Conservation (phyloP, 495 filamentous ascomycete species). For the Penicillium arizonense region DNA sequence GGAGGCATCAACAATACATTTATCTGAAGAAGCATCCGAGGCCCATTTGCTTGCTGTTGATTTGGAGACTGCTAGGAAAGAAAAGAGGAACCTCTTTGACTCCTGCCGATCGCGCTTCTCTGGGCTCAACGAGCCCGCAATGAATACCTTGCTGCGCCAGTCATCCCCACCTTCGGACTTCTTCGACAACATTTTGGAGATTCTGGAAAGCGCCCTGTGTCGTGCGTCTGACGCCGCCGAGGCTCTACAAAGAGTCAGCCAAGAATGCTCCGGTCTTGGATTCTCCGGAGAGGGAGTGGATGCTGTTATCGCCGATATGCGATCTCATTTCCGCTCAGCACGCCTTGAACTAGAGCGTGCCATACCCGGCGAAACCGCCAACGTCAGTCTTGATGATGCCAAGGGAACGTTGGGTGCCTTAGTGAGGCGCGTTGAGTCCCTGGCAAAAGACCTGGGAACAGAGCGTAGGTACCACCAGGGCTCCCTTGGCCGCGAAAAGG, state of each 20-base stretch:
- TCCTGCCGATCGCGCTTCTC: slow-evolving; percentile 36
- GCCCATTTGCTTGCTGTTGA: slow-evolving; percentile 27
- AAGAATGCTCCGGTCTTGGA: slow-evolving; percentile 49
- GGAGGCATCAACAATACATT: background rate
- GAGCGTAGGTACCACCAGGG: slow-evolving; percentile 31
- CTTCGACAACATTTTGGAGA: slow-evolving; percentile 31
- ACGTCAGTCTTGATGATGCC: slow-evolving; percentile 38
- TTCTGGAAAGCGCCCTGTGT: slow-evolving; percentile 32
- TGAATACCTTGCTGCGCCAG: slow-evolving; percentile 31
- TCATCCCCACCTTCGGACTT: slow-evolving; percentile 41
- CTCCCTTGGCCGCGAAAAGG: slow-evolving; percentile 32
- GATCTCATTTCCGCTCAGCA: slow-evolving; percentile 57
- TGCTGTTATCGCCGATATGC: slow-evolving; percentile 53
- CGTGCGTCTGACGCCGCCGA: slow-evolving; percentile 36
- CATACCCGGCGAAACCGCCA: slow-evolving; percentile 60
- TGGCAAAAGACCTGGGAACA: slow-evolving; percentile 35
- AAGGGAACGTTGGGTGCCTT: slow-evolving; percentile 38
- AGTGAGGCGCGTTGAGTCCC: slow-evolving; percentile 32
- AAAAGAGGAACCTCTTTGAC: slow-evolving; percentile 39
- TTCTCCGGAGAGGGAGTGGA: slow-evolving; percentile 49
- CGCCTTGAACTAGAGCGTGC: slow-evolving; percentile 66
- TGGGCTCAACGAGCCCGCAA: slow-evolving; percentile 30
- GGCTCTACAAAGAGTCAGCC: slow-evolving; percentile 37
- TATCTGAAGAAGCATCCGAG: slow-evolving; percentile 19
- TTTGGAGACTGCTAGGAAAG: slow-evolving; percentile 35